Base-by-base conservation (phyloP, 2,329 filamentous ascomycete genomes). In the Fusarium sulawesiense region DNA sequence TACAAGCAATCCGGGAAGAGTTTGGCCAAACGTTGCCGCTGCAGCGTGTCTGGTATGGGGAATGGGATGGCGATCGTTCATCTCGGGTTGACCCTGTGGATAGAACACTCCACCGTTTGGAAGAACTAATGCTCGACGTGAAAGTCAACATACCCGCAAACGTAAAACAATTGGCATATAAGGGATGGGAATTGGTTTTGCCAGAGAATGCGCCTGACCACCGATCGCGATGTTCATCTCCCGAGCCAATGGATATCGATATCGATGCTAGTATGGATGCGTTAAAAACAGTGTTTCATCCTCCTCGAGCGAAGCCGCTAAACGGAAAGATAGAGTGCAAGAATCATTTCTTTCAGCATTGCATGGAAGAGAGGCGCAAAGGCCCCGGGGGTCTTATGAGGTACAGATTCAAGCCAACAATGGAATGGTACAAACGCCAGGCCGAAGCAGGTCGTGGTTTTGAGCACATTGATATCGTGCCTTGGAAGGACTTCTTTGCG, bases 391-490 rank as follows among this genome's bases (percentile, higher is more conserved):
- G 25, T 18, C 18, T 21, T n/a, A 56, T 51, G 41, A 54, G 73
- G 27, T 87, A 82, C 70, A 73, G 72, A 18, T 88, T 84, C 68
- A 74, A 73, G 44, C 81, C 84, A 11, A 89, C 87, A 3, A 63
- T 78, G 63, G 76, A 83, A 7, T 89, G 87, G 87, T 89, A 89
- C 66, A 69, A 71, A 6, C 78, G 83, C 40, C 84, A 86, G 66
- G 70, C 78, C 25, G 73, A 74, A 2, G 84, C 86, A 71, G 85
- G 84, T 4, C 80, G 86, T 21, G 83, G 81, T 1, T 86, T 80
- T 57, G 82, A 83, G 54, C 86, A 88, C 64, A 77, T 89, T 6
- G 72, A 76, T 7, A 82, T 89, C 7, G 77, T 76, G 32, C 60
- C 75, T 4, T 88, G 83, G 81, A 77, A 83, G 32, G 71, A 57